Conservation (phyloP, 192 early-diverging fungal genomes). For the Chytriomyces sp. region DNA sequence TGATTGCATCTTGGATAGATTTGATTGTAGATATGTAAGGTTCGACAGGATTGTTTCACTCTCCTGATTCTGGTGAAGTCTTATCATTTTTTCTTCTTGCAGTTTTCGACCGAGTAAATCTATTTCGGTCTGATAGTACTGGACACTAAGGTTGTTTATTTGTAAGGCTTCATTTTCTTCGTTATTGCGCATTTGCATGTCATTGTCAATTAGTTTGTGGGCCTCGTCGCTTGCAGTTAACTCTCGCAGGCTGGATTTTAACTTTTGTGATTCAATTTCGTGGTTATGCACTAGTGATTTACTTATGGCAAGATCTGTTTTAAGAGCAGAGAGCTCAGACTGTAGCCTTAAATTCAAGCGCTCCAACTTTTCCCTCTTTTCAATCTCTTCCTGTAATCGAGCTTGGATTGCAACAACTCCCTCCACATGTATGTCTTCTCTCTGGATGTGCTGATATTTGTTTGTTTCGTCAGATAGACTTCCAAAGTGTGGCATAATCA, state of each 20-base stretch:
- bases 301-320: slow-evolving; percentile 22
- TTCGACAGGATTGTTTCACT: background rate
- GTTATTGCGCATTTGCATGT: background rate
- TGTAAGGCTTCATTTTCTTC: background rate
- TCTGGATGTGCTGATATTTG: background rate
- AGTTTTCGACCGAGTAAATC: background rate
- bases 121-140: slow-evolving; percentile 22
- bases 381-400: background rate
- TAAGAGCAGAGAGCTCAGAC: slow-evolving; percentile 10
- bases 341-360: slow-evolving; percentile 8
- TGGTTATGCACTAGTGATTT: slow-evolving; percentile 8
- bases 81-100: background rate
- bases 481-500: background rate
- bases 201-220: background rate
- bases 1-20: background rate
- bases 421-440: background rate
- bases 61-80: background rate
- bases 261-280: slow-evolving; percentile 8
- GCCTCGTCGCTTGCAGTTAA: background rate
- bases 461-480: background rate
- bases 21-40: background rate
- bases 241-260: slow-evolving; percentile 1
- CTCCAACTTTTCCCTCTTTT: slow-evolving; percentile 1
- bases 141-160: background rate
- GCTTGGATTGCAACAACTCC: background rate